These are phyloP conservation scores for Komagataella pseudopastoris DNA, from an alignment of 805 yeast genomes.

Conservation along the genomic window DNA sequence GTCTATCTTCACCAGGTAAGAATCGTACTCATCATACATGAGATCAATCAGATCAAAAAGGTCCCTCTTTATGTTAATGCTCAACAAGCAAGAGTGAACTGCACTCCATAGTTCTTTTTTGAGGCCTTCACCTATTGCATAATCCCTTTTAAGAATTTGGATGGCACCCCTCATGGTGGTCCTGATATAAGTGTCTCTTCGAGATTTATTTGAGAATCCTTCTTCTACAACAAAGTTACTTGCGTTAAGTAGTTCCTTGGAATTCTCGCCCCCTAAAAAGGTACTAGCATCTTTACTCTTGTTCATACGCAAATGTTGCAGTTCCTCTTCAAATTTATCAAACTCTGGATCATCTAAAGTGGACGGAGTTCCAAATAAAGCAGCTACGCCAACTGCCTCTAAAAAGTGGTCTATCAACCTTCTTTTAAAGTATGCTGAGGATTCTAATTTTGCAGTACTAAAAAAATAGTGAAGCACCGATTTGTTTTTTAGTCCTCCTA, in stretches of 20 bases:
- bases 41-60: conserved; percentile 56
- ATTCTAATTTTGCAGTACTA: conserved; percentile 39
- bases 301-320: conserved; percentile 1
- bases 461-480: conserved; percentile 50
- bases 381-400: conserved; percentile 49
- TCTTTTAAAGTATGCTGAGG: conserved; percentile 35
- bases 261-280: background rate
- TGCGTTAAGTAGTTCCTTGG: conserved; percentile 9
- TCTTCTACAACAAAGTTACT: conserved; percentile 40
- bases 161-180: conserved; percentile 52
- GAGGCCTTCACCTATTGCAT: conserved; percentile 43
- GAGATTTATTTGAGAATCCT: conserved; percentile 25
- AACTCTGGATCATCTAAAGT: conserved; percentile 57
- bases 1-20: conserved; percentile 46
- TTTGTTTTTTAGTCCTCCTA: conserved; percentile 68
- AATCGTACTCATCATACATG: conserved; percentile 46
- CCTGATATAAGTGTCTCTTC: conserved; percentile 57
- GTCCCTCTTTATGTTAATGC: conserved; percentile 44
- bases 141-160: conserved; percentile 47
- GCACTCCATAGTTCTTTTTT: conserved; percentile 53
- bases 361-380: conserved; percentile 46
- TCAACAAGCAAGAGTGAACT: conserved; percentile 45
- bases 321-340: conserved; percentile 4
- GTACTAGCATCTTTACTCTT: conserved; percentile 5
- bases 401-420: conserved; percentile 33